Conservation (phyloP, 441 rosid genomes). For the Adansonia rubrostipa region DNA sequence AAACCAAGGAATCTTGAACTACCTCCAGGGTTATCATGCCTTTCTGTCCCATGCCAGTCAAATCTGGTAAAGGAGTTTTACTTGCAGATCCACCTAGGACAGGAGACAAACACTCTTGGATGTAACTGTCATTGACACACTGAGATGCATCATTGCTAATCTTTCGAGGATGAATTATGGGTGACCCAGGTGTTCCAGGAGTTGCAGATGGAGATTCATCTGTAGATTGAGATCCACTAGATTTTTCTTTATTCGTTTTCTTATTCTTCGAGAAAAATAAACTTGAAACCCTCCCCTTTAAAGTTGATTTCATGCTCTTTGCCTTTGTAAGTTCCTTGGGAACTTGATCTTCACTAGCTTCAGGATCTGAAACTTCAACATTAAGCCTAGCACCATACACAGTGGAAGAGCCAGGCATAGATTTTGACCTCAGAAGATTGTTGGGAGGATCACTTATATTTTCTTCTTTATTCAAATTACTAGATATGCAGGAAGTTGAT, state of each 20-base stretch:
- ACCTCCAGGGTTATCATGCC: conserved; percentile 64
- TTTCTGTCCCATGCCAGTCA: conserved; percentile 35
- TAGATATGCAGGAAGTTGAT: conserved; percentile 57
- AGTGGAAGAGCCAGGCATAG: conserved; percentile 64
- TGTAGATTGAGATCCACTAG: conserved; percentile 42
- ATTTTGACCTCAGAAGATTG: conserved; percentile 73
- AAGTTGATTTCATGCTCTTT: conserved; percentile 61
- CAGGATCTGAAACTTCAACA: conserved; percentile 48
- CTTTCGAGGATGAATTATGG: conserved; percentile 31
- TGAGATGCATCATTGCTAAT: conserved; percentile 38
- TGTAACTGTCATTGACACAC: conserved; percentile 35
- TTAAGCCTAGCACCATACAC: conserved; percentile 46
- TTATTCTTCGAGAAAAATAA: conserved; percentile 78
- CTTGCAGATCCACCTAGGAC: conserved; percentile 37
- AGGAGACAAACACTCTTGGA: conserved; percentile 47
- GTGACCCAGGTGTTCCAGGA: conserved; percentile 44
- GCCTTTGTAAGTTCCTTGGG: conserved; percentile 56
- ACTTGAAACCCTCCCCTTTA: conserved; percentile 82
- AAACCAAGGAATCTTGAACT: conserved; percentile 28
- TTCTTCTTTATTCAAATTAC: conserved; percentile 49
- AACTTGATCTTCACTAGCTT: conserved; percentile 44
- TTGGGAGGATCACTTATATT: conserved; percentile 49
- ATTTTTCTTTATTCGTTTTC: conserved; percentile 65
- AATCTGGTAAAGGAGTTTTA: conserved; percentile 35
- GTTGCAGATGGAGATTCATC: conserved; percentile 45